Evolutionary conservation across 805 yeast species (phyloP).

Genomic region (Yamadazyma takamatsuzukensis): DNA sequence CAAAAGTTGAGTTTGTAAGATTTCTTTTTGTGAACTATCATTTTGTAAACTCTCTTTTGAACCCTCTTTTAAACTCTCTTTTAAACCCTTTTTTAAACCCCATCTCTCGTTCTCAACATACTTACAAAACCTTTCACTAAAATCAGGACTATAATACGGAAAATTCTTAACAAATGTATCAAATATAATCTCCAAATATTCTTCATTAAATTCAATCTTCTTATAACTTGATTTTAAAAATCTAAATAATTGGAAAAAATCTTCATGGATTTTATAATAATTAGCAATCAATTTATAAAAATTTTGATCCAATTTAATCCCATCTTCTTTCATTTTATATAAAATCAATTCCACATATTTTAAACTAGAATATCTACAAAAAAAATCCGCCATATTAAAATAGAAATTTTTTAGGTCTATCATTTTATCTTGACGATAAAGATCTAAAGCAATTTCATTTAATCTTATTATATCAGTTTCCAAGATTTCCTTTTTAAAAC

Average conservation of each 20-base stretch:
- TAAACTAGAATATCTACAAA: conserved; percentile 24
- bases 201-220: conserved; percentile 18
- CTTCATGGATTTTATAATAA: conserved; percentile 22
- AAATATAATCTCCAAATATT: conserved; percentile 19
- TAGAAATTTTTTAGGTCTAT: conserved; percentile 19
- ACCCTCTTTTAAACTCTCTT: too few relatives aligned
- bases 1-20: too few relatives aligned
- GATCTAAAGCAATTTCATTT: conserved; percentile 8
- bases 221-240: conserved; percentile 15
- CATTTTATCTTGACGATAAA: neutral
- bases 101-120: too few relatives aligned
- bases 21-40: neutral
- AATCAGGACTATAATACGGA: conserved; percentile 27
- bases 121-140: conserved; percentile 10
- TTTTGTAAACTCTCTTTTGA: neutral
- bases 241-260: conserved; percentile 26
- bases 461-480: conserved; percentile 21
- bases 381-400: conserved; percentile 24
- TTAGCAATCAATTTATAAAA: conserved; percentile 22
- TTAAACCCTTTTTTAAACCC: too few relatives aligned
- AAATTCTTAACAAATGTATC: conserved; percentile 30
- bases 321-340: conserved; percentile 21
- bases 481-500: conserved; percentile 22
- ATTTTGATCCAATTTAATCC: conserved; percentile 16
- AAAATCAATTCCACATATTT: conserved; percentile 24